Base-by-base conservation (phyloP, 495 filamentous ascomycete species). In the Cetradonia linearis region DNA sequence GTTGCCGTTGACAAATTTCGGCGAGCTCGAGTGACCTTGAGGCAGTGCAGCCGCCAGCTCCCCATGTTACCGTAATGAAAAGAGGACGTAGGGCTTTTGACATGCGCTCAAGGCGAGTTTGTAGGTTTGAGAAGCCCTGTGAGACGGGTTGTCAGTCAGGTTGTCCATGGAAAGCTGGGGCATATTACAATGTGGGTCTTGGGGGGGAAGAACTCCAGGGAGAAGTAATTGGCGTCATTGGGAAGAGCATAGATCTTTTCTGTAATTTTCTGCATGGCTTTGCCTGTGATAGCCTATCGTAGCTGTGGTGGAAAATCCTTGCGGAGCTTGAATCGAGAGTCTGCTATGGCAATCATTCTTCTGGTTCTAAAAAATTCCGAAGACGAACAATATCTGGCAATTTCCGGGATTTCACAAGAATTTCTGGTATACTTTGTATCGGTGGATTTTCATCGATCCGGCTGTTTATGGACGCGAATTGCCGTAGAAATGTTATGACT, bases 11-110 rank as follows among this genome's bases (percentile, higher is more conserved):
- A 71, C 91, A 96, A 65, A 96, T 84, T 74, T 96, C 94, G 50
- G 94, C 93, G 61, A 98, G 78, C 71, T 96, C 90, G 47, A 98
- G 82, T 34, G 89, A 93, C 75, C 95, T 91, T 58, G 81, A 79
- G 9, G 89, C 86, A 1, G 93, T 98, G 65, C 85, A 91, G 52
- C 94, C 93, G 60, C 93, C 93, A 55, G 93, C 93, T 56, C 94
- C 94, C 93, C 93, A 98, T 54, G 93, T 98, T 55, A 98, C 91
- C 58, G 88, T 97, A 44, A 98, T 89, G 69, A 98, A 98, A 31
- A 97, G 78, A 50, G 93, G 93, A 3, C 87, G 86, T 48, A 98
- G 77, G 5, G 89, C 89, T 60, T 85, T 81, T 30, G 92, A 84
- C 93, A 98, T 97, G 71, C 93, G 91, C 70, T 94, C 88, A 52